These are phyloP conservation scores for Fusarium phyllophilum DNA, from an alignment of 2,329 filamentous ascomycete genomes.

Conservation along the genomic window DNA sequence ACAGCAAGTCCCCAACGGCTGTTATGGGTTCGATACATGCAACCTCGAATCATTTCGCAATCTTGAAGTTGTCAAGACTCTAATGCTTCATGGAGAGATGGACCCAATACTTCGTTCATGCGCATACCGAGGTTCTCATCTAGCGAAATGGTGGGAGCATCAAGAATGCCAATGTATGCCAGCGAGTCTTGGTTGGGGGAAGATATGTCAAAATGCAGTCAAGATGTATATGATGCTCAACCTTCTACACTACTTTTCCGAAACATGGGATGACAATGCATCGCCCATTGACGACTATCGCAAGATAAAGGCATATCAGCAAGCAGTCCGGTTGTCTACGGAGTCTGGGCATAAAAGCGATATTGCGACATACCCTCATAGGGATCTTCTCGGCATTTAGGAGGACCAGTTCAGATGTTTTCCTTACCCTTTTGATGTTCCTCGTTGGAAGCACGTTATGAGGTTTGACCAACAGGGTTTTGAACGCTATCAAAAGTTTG, in stretches of 20 bases:
- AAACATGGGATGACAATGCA: background rate
- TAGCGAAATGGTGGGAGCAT: background rate
- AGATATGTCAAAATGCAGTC: background rate
- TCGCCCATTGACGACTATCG: background rate
- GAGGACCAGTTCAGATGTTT: background rate
- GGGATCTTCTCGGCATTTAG: constrained; percentile 2
- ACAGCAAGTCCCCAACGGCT: background rate
- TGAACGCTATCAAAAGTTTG: no score
- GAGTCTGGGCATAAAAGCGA: background rate
- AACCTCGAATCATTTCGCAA: constrained; percentile 3
- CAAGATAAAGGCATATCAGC: background rate
- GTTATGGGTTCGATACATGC: background rate
- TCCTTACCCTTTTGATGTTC: background rate
- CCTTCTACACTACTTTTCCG: background rate
- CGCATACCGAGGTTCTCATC: background rate
- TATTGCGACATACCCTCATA: background rate
- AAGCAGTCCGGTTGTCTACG: background rate
- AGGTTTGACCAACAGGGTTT: background rate
- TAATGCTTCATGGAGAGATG: constrained; percentile 10
- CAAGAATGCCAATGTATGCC: background rate
- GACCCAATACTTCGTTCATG: background rate
- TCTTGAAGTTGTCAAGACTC: background rate
- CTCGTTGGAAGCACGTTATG: background rate
- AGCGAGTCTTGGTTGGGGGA: background rate
- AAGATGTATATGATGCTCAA: constrained; percentile 7